Evolutionary conservation across 1,139 yeast genomes (phyloP), one percentile per base, ranked within the genome.

Genomic region (Geotrichum cucujoidarum): DNA sequence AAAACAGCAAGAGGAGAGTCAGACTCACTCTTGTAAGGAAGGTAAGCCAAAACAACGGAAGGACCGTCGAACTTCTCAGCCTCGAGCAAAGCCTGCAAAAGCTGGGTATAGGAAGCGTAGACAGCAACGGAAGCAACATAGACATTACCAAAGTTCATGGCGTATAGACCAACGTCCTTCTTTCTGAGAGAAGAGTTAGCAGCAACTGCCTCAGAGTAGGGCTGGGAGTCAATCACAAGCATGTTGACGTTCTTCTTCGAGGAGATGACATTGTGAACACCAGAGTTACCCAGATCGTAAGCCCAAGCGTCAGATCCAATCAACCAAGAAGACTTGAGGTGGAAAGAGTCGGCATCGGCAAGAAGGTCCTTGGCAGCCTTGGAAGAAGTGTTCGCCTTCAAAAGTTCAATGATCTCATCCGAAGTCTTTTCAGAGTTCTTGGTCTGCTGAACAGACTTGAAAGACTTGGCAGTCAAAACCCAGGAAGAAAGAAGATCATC

Each of bases 221-320:
- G 94, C 62, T 88, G 92, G n/a, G 94, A 84, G 65, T 90, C 97
- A 59, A 90, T 83, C 49, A 92, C 74, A 62, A 90, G 77, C 78
- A 90, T 77, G 66, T 92, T 92, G 59, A 90, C 70, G 62, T 89
- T 86, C 63, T 81, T 75, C 41, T 83, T 83, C 0, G 92, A 81
- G 30, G 89, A 70, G 43, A 90, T 72, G 14, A 88, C 83, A 61
- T 82, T 83, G 66, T 92, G 97, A 47, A 90, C 85, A 65, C 97
- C 96, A 10, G 95, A 84, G 55, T 86, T 75, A 35, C 97, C 97
- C 57, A 87, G 72, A 70, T 90, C 97, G 63, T 83, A 89, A 18
- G 96, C 78, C 97, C 98, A 90, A 30, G 95, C 80, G 67, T 90
- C 97, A 7, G 97, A 88, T 21, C 97, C 97, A 54, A 92, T 74